Evolutionary conservation across 768 basidiomycete species (phyloP).

Genomic region (Boletus tylopilopsis): DNA sequence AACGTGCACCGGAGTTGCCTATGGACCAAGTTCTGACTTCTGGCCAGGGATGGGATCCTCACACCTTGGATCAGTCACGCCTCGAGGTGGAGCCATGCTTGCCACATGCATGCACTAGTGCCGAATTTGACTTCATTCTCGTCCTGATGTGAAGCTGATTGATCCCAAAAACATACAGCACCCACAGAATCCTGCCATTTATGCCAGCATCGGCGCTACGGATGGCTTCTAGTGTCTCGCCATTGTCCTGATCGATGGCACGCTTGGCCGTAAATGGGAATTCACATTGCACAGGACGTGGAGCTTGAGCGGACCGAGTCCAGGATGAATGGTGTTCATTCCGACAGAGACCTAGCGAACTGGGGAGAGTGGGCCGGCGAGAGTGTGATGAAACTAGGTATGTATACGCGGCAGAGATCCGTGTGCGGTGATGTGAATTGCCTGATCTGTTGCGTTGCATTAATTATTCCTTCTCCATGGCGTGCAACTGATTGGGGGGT

Average conservation of each 20-base stretch:
- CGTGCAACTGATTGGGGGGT: constrained; percentile 23
- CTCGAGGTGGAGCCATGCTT: constrained; percentile 33
- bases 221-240: constrained; percentile 14
- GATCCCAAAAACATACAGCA: constrained; percentile 16
- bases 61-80: constrained; percentile 31
- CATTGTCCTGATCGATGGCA: constrained; percentile 17
- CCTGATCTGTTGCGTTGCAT: constrained; percentile 14
- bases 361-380: constrained; percentile 9
- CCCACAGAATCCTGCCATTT: constrained; percentile 23
- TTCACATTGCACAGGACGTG: constrained; percentile 30
- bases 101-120: constrained; percentile 28
- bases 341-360: constrained; percentile 2
- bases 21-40: constrained; percentile 7
- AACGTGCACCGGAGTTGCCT: constrained; percentile 23
- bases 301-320: constrained; percentile 25
- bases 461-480: constrained; percentile 22
- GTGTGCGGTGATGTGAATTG: constrained; percentile 10
- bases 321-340: constrained; percentile 22
- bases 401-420: constrained; percentile 19
- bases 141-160: constrained; percentile 20
- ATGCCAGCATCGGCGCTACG: constrained; percentile 20
- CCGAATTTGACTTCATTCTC: constrained; percentile 32
- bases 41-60: constrained; percentile 28
- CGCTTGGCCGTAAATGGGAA: constrained; percentile 7
- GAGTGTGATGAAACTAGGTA: constrained; percentile 11